These are phyloP conservation scores for Albizia julibrissin DNA, from an alignment of 306 rosid genomes.

Conservation along the genomic window DNA sequence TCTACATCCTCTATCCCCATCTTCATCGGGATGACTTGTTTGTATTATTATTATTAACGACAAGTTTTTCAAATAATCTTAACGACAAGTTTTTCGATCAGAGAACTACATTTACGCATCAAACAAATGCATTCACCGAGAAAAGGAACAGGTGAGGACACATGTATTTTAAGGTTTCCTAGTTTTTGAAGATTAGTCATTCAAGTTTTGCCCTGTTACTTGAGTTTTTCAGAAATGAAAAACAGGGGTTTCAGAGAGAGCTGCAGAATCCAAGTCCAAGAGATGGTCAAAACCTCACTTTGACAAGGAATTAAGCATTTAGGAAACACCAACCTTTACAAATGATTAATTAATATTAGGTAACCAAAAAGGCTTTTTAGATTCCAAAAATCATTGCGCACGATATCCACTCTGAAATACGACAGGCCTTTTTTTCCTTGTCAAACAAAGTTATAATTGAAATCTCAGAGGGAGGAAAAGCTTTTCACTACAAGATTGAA, in stretches of 20 bases:
- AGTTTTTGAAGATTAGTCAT: neutral
- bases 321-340: constrained; percentile 27
- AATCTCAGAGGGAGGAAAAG: constrained; percentile 26
- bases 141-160: neutral
- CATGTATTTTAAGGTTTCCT: neutral
- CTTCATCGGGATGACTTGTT: too few species aligned
- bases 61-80: neutral
- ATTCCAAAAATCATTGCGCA: constrained; percentile 25
- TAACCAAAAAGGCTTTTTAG: constrained; percentile 52
- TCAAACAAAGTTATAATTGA: constrained; percentile 33
- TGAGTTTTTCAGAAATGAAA: constrained; percentile 21
- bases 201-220: neutral
- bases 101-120: neutral
- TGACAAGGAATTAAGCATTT: constrained; percentile 40
- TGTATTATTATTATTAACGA: too few species aligned
- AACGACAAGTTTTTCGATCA: neutral
- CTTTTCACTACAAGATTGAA: constrained; percentile 5
- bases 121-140: neutral
- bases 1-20: too few species aligned
- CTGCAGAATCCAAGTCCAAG: constrained; percentile 40
- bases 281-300: constrained; percentile 60
- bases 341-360: constrained; percentile 46
- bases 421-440: constrained; percentile 12
- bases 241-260: constrained; percentile 1
- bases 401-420: constrained; percentile 18